Evolutionary conservation across 2,329 filamentous ascomycete genomes (phyloP), one percentile per base, ranked within the genome.

Genomic region (Colletotrichum cordylinicola): DNA sequence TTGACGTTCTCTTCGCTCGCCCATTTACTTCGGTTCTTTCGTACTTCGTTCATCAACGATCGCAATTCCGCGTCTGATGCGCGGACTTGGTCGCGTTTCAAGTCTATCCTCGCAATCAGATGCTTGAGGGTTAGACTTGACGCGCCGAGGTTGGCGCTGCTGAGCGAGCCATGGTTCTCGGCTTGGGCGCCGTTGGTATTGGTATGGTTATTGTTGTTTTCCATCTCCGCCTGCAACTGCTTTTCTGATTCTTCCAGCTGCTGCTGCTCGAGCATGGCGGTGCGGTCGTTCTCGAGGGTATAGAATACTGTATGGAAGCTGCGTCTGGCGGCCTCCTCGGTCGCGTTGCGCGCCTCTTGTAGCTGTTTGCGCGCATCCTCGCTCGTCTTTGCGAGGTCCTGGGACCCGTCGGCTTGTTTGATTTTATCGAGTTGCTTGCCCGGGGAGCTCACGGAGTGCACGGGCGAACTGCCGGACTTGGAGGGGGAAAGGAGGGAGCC

Each of bases 1-100:
- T 97, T 96, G 77, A 99, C 94, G 79, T 98, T 97, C 80, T 99
- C 97, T 84, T 98, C 97, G 83, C 94, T 98, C 5, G 97, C 96
- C 97, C 97, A 99, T 86, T 99, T 99, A 85, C 96, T 98, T 81
- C 97, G 91, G 80, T 98, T 98, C 85, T 98, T 99, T 78, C 97
- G 92, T 21, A 99, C 97, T 85, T 99, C 97, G 80, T 97, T 98
- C 91, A 99, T 98, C 74, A 99, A 87, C 66, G 94, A 95, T 75
- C 97, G 93, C 75, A 99, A 88, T 82, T 99, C 96, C 29, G 96
- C 94, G 86, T 99, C 97, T 2, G 96, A 98, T 21, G 97, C 96
- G 83, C 93, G 92, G 68, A 99, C 96, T 86, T 95, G 92, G 78
- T 95, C 93, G 81, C 97, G 93, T 86, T 98, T 97, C 85, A 95